Percentiles rank a stretch among this genome's conserved stretches.
phyloP scores from a whole-genome alignment of 225 moss, liverwort and hornwort species.

The Neckera pumila region DNA sequence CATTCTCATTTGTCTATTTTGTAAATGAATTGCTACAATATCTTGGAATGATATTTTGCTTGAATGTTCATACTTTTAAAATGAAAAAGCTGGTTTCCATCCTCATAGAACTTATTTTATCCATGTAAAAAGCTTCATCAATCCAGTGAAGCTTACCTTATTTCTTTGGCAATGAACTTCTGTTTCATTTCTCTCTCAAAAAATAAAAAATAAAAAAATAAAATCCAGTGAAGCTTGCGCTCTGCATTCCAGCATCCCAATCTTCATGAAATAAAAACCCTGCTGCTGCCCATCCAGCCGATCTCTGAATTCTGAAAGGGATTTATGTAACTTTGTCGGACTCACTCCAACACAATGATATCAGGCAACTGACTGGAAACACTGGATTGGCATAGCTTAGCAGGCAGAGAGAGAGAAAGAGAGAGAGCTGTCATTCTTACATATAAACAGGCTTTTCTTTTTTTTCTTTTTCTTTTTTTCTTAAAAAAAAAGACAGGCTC shows the following conservation, averaged over 20 bases:
- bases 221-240: neutral
- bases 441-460: neutral
- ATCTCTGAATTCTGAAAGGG: neutral
- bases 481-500: neutral
- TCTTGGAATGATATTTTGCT: neutral
- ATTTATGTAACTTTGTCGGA: neutral
- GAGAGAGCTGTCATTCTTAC: neutral
- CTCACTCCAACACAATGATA: neutral
- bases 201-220: too few species aligned
- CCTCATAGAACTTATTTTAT: too few species aligned
- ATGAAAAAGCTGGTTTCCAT: neutral
- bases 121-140: neutral
- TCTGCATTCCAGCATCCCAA: neutral
- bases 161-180: too few species aligned
- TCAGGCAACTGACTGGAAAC: neutral
- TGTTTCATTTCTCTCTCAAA: too few species aligned
- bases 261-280: neutral
- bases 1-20: neutral
- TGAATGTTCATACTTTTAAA: neutral
- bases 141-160: neutral
- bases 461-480: neutral
- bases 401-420: too few species aligned
- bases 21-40: neutral
- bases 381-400: neutral
- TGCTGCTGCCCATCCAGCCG: neutral